Evolutionary conservation across 345 rosid species (phyloP).

Genomic region (Physaria fendleri): DNA sequence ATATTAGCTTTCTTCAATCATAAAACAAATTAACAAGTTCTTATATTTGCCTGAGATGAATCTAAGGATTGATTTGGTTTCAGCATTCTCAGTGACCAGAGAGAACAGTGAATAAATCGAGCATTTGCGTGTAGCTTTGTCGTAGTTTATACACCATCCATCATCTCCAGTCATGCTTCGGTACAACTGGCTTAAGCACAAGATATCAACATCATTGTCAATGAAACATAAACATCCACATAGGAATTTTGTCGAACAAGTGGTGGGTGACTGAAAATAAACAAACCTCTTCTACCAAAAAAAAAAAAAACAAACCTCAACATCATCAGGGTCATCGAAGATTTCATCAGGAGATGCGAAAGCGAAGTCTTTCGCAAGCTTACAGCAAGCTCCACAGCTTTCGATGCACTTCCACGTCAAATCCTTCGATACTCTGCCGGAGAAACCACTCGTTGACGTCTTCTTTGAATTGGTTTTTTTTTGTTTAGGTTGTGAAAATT

Average conservation of each 20-base stretch:
- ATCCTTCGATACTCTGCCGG: conserved; percentile 35
- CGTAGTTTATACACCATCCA: conserved; percentile 79
- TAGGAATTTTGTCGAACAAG: conserved; percentile 40
- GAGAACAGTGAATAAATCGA: conserved; percentile 55
- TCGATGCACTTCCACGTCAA: conserved; percentile 61
- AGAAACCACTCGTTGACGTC: conserved; percentile 34
- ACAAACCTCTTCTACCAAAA: no score
- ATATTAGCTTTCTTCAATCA: no score
- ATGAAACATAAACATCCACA: background rate
- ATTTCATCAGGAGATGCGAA: conserved; percentile 76
- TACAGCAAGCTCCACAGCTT: conserved; percentile 86
- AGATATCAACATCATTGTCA: background rate
- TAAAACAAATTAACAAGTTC: no score
- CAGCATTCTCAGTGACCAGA: background rate
- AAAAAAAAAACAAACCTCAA: conserved; percentile 39
- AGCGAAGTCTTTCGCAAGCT: conserved; percentile 70
- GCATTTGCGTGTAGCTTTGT: conserved; percentile 76
- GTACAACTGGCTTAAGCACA: conserved; percentile 41
- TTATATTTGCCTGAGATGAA: no score
- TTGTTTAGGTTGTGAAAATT: background rate
- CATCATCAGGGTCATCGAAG: conserved; percentile 47
- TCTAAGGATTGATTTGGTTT: background rate
- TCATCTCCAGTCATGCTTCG: conserved; percentile 51
- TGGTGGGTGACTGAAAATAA: conserved; percentile 21
- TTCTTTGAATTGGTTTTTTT: conserved; percentile 19